These are phyloP conservation scores for Salix suchowensis DNA, from an alignment of 345 rosid species.

Conservation along the genomic window DNA sequence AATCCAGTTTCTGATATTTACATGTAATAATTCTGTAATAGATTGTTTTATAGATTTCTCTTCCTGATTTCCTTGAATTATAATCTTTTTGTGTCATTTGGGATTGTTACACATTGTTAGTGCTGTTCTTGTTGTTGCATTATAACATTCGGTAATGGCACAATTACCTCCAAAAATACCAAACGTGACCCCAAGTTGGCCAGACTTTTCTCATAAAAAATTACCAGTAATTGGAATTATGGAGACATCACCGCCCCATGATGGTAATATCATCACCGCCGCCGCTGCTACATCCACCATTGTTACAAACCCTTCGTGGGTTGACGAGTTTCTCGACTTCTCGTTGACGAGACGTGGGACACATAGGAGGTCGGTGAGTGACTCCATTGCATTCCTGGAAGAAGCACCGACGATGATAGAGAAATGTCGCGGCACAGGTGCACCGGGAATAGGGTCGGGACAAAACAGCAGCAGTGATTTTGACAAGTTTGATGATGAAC, in stretches of 20 bases:
- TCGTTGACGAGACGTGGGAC: constrained; percentile 26
- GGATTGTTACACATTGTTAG: not conserved
- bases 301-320: constrained; percentile 21
- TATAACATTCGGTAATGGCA: constrained; percentile 42
- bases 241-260: constrained; percentile 9
- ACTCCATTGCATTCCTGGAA: constrained; percentile 31
- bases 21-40: not conserved
- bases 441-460: constrained; percentile 4
- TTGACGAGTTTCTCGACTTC: constrained; percentile 36
- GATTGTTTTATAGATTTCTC: not conserved
- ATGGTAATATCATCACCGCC: constrained; percentile 12
- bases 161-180: constrained; percentile 96
- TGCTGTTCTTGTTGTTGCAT: not conserved
- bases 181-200: constrained; percentile 64
- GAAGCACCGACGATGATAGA: constrained; percentile 21
- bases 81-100: not conserved
- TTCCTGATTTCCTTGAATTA: not conserved
- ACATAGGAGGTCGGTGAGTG: constrained; percentile 31
- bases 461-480: constrained; percentile 12
- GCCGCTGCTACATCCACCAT: not conserved
- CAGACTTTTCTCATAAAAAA: constrained; percentile 54
- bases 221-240: constrained; percentile 18
- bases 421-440: constrained; percentile 11
- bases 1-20: not conserved
- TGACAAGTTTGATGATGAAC: constrained; percentile 31